Base-by-base conservation (phyloP, 2,329 filamentous ascomycete species). In the Cladosporium sp. region DNA sequence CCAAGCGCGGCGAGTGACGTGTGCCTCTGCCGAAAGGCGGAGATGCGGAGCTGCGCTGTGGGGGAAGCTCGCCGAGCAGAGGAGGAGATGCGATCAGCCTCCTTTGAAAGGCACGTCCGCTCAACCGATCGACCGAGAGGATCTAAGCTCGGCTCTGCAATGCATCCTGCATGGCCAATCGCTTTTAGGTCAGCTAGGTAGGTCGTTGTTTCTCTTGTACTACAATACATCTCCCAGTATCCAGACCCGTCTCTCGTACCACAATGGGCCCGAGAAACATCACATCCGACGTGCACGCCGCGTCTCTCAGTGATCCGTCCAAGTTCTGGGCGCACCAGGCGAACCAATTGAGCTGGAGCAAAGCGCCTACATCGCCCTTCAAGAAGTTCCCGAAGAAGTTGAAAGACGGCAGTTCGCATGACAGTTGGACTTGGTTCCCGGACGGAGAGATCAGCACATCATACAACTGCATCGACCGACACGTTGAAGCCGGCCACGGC, bases 381-480 rank as follows among this genome's bases (percentile, higher is more conserved):
- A 72, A 73, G 3, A 74, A 72, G 37, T 78, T 76, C 16, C 81
- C 77, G 44, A 91, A 87, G 70, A 81, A 74, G 7, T 74, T 93
- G 3, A 70, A 75, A 49, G 79, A 72, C 58, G 84, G 83, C 52
- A 71, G 76, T n/a, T 74, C 75, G 13, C 84, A 95, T 66, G 78
- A 82, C 40, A 83, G 86, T 65, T 96, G 91, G 90, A 81, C 83
- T 57, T 97, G 92, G 92, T 96, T 95, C 61, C 82, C 87, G 0
- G 88, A 83, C 57, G 92, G 91, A 57, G 84, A 93, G 72, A 87
- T 97, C 61, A 93, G 87, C 37, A 95, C 89, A 0, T 89, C 87
- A 60, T 95, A 89, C 75, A 97, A 96, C 68, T 95, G 89, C 66
- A 75, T 96, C 11, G 90, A 95, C 70, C 79, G 91, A 11, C 91